Evolutionary conservation across 129 eudicot species (phyloP).

Genomic region (Cynara cardunculus): DNA sequence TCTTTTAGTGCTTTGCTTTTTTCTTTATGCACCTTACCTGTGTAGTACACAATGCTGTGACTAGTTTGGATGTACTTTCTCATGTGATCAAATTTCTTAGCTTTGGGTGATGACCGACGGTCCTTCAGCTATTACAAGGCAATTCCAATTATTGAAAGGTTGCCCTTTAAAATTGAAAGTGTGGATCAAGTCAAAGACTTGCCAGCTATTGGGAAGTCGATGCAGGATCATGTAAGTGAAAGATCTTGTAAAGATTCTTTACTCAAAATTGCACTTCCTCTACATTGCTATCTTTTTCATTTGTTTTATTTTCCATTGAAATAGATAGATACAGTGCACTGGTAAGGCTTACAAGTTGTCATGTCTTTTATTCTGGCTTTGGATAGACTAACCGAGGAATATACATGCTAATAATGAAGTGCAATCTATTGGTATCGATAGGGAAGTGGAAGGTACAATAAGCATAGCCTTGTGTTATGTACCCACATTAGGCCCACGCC

Average conservation of each 20-base stretch:
- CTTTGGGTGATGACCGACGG: constrained; percentile 91
- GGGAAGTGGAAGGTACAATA: neutral
- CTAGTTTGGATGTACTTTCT: constrained; percentile 4
- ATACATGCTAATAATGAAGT: neutral
- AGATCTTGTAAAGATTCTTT: neutral
- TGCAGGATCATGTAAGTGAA: constrained; percentile 90
- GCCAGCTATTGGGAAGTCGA: constrained; percentile 86
- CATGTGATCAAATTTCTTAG: constrained; percentile 33
- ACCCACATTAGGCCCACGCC: neutral
- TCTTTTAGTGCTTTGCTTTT: neutral
- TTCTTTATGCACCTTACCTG: neutral
- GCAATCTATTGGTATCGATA: neutral
- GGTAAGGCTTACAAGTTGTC: neutral
- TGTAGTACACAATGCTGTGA: constrained; percentile 11
- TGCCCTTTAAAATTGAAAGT: constrained; percentile 80
- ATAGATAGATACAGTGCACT: neutral
- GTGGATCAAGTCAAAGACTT: constrained; percentile 78
- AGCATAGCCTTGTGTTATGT: neutral
- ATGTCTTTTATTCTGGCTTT: neutral
- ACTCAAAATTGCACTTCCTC: neutral
- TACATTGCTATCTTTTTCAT: neutral
- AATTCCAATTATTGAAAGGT: constrained; percentile 86
- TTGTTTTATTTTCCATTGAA: neutral
- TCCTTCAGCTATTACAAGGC: constrained; percentile 96
- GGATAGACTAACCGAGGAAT: neutral